Conservation (phyloP, 176 grass and related monocot species). For the maize (Zea mays) region DNA sequence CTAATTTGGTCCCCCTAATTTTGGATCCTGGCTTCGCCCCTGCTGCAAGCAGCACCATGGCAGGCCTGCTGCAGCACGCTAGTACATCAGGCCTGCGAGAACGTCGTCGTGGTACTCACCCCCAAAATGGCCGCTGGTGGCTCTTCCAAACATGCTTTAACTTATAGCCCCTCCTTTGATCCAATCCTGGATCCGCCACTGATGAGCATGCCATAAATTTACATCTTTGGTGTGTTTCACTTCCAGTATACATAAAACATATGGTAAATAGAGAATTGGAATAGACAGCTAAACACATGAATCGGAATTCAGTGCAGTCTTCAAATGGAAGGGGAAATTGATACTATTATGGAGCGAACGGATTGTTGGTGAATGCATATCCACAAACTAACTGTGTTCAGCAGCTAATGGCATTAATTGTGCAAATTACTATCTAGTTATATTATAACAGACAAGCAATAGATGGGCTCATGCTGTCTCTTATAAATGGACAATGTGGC, state of each 20-base stretch:
- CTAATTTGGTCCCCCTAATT: no score
- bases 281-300: neutral
- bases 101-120: no score
- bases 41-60: no score
- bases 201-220: conserved; percentile 30
- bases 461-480: neutral
- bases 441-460: neutral
- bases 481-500: conserved; percentile 14
- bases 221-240: neutral
- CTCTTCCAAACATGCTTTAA: no score
- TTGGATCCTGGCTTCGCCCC: no score
- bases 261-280: neutral
- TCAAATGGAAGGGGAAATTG: conserved; percentile 19
- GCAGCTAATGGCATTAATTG: no score
- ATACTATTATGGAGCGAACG: conserved; percentile 28
- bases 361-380: neutral
- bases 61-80: no score
- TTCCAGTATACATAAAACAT: conserved; percentile 3
- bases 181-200: no score
- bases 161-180: no score
- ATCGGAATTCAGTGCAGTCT: neutral
- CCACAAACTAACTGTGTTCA: neutral
- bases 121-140: no score
- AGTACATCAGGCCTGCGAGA: no score
- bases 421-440: neutral